A percentile compares a stretch with the other conserved stretches of the same genome.
These are phyloP conservation scores for Candida orba DNA, from an alignment of 805 yeast species.

Conservation along the genomic window DNA sequence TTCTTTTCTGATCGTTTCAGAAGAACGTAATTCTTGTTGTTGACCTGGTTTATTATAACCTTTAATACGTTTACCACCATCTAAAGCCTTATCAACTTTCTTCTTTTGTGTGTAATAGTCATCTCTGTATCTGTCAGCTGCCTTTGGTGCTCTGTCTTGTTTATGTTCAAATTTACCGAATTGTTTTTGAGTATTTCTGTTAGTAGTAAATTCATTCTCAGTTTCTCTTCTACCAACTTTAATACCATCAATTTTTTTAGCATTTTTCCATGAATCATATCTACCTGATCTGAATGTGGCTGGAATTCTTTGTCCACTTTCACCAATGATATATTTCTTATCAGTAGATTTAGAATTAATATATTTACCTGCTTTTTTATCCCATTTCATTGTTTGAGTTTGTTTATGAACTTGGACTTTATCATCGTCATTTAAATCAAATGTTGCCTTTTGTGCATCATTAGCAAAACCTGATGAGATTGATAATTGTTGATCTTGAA, in stretches of 20 bases:
- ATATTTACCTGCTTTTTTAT: constrained; percentile 84
- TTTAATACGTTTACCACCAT: constrained; percentile 63
- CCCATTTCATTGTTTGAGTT: constrained; percentile 77
- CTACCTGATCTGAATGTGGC: constrained; percentile 89
- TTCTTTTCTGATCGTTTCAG: constrained; percentile 72
- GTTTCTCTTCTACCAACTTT: constrained; percentile 51
- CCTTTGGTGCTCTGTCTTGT: constrained; percentile 69
- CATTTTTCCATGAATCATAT: constrained; percentile 85
- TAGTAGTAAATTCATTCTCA: constrained; percentile 23
- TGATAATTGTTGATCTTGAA: constrained; percentile 74
- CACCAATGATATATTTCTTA: constrained; percentile 86
- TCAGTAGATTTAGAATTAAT: constrained; percentile 74
- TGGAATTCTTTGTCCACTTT: constrained; percentile 86
- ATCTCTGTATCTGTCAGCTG: constrained; percentile 88
- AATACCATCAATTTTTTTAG: constrained; percentile 47
- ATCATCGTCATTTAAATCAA: constrained; percentile 76
- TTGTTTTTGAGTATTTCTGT: constrained; percentile 18
- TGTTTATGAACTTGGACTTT: constrained; percentile 63
- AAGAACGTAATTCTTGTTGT: constrained; percentile 50
- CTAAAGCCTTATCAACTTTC: constrained; percentile 74
- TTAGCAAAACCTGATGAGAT: constrained; percentile 61
- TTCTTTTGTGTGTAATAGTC: constrained; percentile 77
- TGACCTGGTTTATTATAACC: constrained; percentile 38
- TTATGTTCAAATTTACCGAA: constrained; percentile 58
- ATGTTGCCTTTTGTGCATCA: constrained; percentile 80